Evolutionary conservation across 306 rosid species (phyloP), one percentile per base, ranked within the genome.

Genomic region (Castanopsis chinensis): DNA sequence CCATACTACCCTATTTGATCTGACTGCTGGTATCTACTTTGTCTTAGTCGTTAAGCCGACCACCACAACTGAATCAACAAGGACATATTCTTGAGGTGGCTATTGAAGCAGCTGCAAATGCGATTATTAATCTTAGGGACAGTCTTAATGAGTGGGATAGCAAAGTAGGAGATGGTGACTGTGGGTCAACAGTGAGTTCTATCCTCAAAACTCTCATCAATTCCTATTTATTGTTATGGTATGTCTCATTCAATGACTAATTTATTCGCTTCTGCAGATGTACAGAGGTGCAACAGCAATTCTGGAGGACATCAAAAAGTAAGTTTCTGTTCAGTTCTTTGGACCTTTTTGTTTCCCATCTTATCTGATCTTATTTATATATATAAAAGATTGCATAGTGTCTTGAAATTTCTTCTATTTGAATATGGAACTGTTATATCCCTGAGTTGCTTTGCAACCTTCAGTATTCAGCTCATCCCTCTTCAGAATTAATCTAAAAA

Each of bases 131-230:
- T 83, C 82, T 93, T 18, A 86, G 68, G 83, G 94, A 93, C 71
- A 70, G 69, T 53, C 87, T 95, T 82, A 93, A 95, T 82, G 99
- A 95, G 71, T 93, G 98, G 99, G 99, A 95, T 79, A 69, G 97
- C 86, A 88, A 85, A 88, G 97, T 90, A 80, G 99, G 97, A 45
- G 99, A 95, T 83, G 99, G 99, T 82, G 99, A 95, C 85, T 93
- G 97, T 86, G 98, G 99, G 59, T 87, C 98, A 73, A 92, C 97
- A 51, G 99, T 95, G 78, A 89, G 97, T 89, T 61, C 59, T 60
- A 52, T 64, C 53, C 79, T 80, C 67, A 6, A 81, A 80, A 61
- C 41, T 53, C 35, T 80, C 33, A 64, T 17, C 73, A 4, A 65
- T 32, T 61, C 74, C 57, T 74, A 32, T 27, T 74, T 81, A 64